Evolutionary conservation across 73 alveolate species (phyloP).

Genomic region (Tetrahymena borealis): DNA sequence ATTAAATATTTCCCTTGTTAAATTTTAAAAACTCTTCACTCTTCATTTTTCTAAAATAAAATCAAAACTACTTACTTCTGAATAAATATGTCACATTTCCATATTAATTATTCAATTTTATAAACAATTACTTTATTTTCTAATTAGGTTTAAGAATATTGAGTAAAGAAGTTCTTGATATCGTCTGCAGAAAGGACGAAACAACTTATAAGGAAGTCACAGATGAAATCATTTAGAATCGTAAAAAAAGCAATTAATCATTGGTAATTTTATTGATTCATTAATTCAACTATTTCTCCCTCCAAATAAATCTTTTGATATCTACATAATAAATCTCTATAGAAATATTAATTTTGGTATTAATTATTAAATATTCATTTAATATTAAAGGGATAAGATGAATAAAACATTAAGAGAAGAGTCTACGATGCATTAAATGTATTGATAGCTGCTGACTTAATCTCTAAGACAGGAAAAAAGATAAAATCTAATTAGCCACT

Average conservation of each 20-base stretch:
- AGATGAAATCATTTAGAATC: slow-evolving; percentile 45
- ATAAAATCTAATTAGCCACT: slow-evolving; percentile 2
- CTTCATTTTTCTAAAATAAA: no score
- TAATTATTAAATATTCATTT: no score
- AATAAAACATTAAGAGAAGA: slow-evolving; percentile 65
- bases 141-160: slow-evolving; percentile 53
- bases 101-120: no score
- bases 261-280: slow-evolving; percentile 20
- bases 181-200: slow-evolving; percentile 41
- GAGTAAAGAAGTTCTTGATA: slow-evolving; percentile 62
- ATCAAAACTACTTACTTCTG: no score
- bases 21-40: no score
- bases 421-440: slow-evolving; percentile 73
- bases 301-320: no score
- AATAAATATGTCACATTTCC: no score
- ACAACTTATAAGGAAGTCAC: slow-evolving; percentile 76
- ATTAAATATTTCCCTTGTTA: no score
- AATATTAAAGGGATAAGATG: slow-evolving; percentile 35
- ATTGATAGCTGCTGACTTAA: slow-evolving; percentile 55
- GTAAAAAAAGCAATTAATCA: slow-evolving; percentile 20
- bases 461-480: slow-evolving; percentile 45
- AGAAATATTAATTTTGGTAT: no score
- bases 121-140: background rate
- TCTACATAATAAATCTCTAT: no score
- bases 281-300: no score